Evolutionary conservation across 108 stramenopile species (phyloP).

Genomic region (Aurantiochytrium sp.): DNA sequence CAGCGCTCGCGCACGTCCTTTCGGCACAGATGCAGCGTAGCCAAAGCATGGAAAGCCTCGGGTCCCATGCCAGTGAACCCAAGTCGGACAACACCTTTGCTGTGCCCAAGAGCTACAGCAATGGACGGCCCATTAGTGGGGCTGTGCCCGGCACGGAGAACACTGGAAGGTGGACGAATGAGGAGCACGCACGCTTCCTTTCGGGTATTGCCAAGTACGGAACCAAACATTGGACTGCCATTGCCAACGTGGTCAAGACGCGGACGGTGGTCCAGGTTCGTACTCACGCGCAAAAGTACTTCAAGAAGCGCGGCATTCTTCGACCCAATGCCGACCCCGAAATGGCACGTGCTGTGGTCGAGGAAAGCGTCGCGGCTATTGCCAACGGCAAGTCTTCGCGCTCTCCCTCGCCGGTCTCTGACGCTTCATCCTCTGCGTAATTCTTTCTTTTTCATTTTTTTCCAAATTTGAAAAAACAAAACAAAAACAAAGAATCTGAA

Average conservation of each 20-base stretch:
- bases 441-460: too few species aligned
- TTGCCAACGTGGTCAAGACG: conserved; percentile 27
- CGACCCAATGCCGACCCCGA: neutral
- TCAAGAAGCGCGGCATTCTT: conserved; percentile 17
- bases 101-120: neutral
- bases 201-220: conserved; percentile 21
- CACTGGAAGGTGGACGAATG: conserved; percentile 31
- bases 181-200: conserved; percentile 36
- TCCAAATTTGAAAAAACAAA: too few species aligned
- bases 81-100: neutral
- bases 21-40: neutral
- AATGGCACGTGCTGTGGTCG: neutral
- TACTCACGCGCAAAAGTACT: conserved; percentile 36
- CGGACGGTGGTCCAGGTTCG: conserved; percentile 32
- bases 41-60: neutral
- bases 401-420: neutral
- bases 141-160: neutral
- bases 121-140: conserved; percentile 11
- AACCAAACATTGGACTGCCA: conserved; percentile 23
- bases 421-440: neutral
- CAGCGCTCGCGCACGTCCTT: neutral
- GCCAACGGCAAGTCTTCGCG: neutral
- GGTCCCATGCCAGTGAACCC: neutral
- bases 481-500: too few species aligned
- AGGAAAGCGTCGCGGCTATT: neutral